Conservation (phyloP, 2,329 filamentous ascomycete species). For the Fusarium setosum region DNA sequence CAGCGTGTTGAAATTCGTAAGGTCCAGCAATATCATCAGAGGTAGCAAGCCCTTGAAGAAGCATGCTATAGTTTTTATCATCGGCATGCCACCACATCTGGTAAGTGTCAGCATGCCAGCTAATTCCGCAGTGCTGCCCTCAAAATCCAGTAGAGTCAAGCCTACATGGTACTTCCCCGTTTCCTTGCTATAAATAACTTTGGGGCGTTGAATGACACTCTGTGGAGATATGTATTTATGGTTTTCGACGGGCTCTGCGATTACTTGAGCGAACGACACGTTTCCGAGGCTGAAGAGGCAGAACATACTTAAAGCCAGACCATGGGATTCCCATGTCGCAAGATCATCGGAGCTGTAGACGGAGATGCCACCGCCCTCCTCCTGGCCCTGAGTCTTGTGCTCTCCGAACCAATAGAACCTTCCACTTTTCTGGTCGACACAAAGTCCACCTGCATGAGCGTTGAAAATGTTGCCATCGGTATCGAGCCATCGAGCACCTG, state of each 20-base stretch:
- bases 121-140: too few species aligned
- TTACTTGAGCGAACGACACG: neutral
- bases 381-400: conserved; percentile 67
- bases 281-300: accelerated
- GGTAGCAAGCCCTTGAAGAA: conserved; percentile 67
- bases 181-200: conserved; percentile 68
- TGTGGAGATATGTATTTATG: conserved; percentile 65
- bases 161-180: conserved; percentile 67
- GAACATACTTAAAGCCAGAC: conserved; percentile 63
- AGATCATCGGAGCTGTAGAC: conserved; percentile 72
- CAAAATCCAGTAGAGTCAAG: accelerated
- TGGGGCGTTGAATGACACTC: conserved; percentile 71
- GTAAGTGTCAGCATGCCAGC: neutral
- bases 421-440: conserved; percentile 61
- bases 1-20: conserved; percentile 65
- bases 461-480: conserved; percentile 70
- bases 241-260: conserved; percentile 61
- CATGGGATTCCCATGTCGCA: conserved; percentile 68
- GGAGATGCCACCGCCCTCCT: conserved; percentile 69
- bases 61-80: conserved; percentile 65
- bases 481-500: conserved; percentile 70
- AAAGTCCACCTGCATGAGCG: conserved; percentile 69
- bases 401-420: conserved; percentile 73
- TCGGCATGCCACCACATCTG: conserved; percentile 73
- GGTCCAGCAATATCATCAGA: conserved; percentile 64